Percentiles rank a stretch among this genome's conserved stretches.
Conservation (phyloP, 73 alveolate genomes). For the Tetrahymena elliotti region DNA sequence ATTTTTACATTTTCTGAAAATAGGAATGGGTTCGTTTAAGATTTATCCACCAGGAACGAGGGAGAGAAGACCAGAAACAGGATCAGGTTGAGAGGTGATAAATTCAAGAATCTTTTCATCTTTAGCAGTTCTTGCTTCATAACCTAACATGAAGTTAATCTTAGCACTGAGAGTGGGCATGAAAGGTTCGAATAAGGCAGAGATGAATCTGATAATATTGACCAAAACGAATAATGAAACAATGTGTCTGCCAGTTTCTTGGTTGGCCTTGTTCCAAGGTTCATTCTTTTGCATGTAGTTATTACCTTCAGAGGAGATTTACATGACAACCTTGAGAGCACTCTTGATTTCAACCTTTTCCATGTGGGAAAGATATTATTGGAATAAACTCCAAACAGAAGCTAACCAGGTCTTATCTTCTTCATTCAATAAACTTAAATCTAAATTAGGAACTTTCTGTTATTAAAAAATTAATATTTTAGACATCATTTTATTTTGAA, state of each 20-base stretch:
- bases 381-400: conserved; percentile 39
- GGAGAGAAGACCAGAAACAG: conserved; percentile 22
- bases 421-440: conserved; percentile 27
- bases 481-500: neutral
- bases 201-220: conserved; percentile 68
- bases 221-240: conserved; percentile 60
- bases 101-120: conserved; percentile 65
- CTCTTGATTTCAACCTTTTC: conserved; percentile 81
- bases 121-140: conserved; percentile 58
- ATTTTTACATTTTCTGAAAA: conserved; percentile 63
- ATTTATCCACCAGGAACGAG: conserved; percentile 61
- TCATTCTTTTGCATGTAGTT: conserved; percentile 67
- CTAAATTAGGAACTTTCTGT: conserved; percentile 45
- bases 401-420: conserved; percentile 62
- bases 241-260: conserved; percentile 64
- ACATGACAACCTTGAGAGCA: conserved; percentile 81
- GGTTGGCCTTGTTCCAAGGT: conserved; percentile 83
- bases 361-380: conserved; percentile 67
- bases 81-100: conserved; percentile 47
- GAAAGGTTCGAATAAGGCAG: conserved; percentile 87
- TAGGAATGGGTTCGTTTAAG: conserved; percentile 74
- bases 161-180: conserved; percentile 96
- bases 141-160: conserved; percentile 74
- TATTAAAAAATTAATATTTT: neutral
- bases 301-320: conserved; percentile 78